Percentiles rank a stretch among this genome's conserved stretches.
These are phyloP conservation scores for Salix viminalis DNA, from an alignment of 345 rosid genomes.

Conservation along the genomic window DNA sequence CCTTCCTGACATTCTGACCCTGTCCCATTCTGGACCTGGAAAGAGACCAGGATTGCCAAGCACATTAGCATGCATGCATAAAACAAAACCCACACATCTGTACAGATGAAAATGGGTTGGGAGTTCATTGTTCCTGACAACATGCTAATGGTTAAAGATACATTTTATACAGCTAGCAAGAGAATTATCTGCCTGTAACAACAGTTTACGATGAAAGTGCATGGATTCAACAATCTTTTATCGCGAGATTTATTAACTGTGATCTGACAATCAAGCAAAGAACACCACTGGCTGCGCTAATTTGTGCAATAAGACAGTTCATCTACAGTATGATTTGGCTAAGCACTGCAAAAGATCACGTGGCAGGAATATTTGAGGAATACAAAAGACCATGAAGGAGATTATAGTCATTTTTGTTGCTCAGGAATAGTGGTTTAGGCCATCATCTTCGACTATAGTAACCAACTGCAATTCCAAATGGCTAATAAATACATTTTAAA, in stretches of 20 bases:
- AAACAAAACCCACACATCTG: neutral
- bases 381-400: neutral
- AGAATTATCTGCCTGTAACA: neutral
- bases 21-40: constrained; percentile 39
- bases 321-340: too few relatives aligned
- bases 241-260: too few relatives aligned
- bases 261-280: too few relatives aligned
- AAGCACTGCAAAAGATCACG: too few relatives aligned
- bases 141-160: neutral
- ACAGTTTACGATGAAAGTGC: too few relatives aligned
- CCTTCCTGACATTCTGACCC: constrained; percentile 39
- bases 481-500: neutral
- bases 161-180: neutral
- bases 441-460: neutral
- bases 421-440: neutral
- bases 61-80: neutral
- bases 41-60: constrained; percentile 18
- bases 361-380: too few relatives aligned
- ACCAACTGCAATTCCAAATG: neutral
- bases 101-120: neutral
- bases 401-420: neutral
- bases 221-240: too few relatives aligned
- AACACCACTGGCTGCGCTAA: too few relatives aligned
- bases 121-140: neutral
- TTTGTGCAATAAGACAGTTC: too few relatives aligned